Conservation (phyloP, 345 rosid genomes). For the Citrus sinensis region DVS_A1.0 CM039162.1:27701001-27701500, state of each 20-base stretch:
- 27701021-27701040: background rate
- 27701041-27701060: background rate
- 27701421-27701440: too few species aligned
- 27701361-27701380: too few species aligned
- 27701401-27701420: too few species aligned
- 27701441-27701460: too few species aligned
- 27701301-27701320: too few species aligned
- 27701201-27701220: background rate
- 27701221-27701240: background rate
- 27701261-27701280: slow-evolving; percentile 53
- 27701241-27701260: background rate
- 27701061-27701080: background rate
- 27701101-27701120: background rate
- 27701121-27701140: background rate
- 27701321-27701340: too few species aligned
- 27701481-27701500: too few species aligned
- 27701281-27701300: slow-evolving; percentile 42
- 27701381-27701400: too few species aligned
- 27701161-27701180: background rate
- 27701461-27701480: too few species aligned
- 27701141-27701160: background rate
- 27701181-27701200: background rate
- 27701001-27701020: background rate
- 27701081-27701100: background rate
- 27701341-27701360: too few species aligned